A percentile compares a stretch with the other conserved stretches of the same genome.
Conservation (phyloP, 2,329 filamentous ascomycete genomes). For the Paraphoma sp. region DNA sequence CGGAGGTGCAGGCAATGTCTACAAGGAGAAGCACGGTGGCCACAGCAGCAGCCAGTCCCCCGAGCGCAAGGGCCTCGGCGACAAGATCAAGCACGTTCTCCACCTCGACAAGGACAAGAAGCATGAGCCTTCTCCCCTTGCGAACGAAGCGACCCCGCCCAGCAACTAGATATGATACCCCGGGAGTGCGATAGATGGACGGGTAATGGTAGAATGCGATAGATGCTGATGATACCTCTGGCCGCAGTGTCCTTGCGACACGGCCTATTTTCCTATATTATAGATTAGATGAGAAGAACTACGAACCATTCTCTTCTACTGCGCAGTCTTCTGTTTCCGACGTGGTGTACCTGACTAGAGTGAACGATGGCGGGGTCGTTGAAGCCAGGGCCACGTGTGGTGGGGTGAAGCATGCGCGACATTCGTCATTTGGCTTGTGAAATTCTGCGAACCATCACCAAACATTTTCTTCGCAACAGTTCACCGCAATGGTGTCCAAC, state of each 20-base stretch:
- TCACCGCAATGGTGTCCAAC: constrained; percentile 22
- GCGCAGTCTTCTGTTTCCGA: background rate
- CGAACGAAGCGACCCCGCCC: constrained; percentile 25
- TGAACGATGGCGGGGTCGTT: constrained; percentile 13
- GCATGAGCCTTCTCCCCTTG: constrained; percentile 37
- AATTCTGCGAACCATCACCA: constrained; percentile 6
- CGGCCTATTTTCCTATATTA: constrained; percentile 4
- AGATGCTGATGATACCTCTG: constrained; percentile 18
- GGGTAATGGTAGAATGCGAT: constrained; percentile 15
- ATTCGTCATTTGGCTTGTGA: constrained; percentile 25
- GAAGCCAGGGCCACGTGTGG: constrained; percentile 19
- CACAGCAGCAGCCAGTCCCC: constrained; percentile 52
- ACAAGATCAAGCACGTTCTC: constrained; percentile 54
- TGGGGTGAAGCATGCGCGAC: constrained; percentile 11
- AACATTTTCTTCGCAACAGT: background rate
- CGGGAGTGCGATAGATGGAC: constrained; percentile 3
- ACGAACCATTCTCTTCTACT: constrained; percentile 8
- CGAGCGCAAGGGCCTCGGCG: constrained; percentile 47
- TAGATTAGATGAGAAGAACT: constrained; percentile 1
- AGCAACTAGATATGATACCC: constrained; percentile 30
- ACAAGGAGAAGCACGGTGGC: constrained; percentile 57
- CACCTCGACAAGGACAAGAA: constrained; percentile 47
- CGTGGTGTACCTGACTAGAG: constrained; percentile 11
- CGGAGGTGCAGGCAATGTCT: constrained; percentile 55
- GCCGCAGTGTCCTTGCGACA: constrained; percentile 8